Conservation (phyloP, 768 basidiomycete genomes). For the Scleroderma citrinum region DNA sequence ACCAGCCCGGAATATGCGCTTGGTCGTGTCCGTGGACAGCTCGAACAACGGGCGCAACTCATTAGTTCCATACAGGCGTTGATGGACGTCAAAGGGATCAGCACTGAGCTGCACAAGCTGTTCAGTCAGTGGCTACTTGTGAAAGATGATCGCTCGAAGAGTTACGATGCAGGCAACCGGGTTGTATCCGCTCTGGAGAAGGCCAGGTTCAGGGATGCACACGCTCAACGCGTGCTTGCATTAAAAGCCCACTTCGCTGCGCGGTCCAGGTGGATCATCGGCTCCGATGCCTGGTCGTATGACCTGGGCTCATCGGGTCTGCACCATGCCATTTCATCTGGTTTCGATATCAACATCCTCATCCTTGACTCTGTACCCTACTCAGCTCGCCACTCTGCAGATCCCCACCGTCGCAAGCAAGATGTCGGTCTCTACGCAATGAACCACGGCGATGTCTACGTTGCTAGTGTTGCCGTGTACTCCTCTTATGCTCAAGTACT, state of each 20-base stretch:
- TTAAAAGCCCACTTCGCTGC: conserved; percentile 59
- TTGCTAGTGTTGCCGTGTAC: conserved; percentile 92
- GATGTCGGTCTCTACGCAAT: conserved; percentile 97
- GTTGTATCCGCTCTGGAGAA: conserved; percentile 48
- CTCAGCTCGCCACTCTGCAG: conserved; percentile 62
- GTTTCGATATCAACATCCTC: conserved; percentile 90
- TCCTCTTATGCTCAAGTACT: conserved; percentile 93
- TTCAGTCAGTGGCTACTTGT: conserved; percentile 76
- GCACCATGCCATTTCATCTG: conserved; percentile 90
- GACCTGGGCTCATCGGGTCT: conserved; percentile 94
- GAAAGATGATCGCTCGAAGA: conserved; percentile 65
- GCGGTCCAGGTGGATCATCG: conserved; percentile 91
- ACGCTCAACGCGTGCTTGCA: conserved; percentile 52
- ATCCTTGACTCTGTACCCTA: conserved; percentile 92
- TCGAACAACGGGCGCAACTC: conserved; percentile 70
- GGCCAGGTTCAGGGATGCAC: conserved; percentile 32
- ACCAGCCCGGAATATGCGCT: conserved; percentile 95
- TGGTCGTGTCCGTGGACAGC: conserved; percentile 80
- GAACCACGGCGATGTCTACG: conserved; percentile 96
- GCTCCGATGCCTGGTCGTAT: conserved; percentile 97
- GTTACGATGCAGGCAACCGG: conserved; percentile 50
- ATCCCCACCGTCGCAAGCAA: conserved; percentile 80
- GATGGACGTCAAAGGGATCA: conserved; percentile 45
- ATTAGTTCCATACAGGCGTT: conserved; percentile 58
- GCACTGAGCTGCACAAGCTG: conserved; percentile 57